Conservation (phyloP, 1,139 yeast genomes). For the Nakaseomyces glabratus region DNA sequence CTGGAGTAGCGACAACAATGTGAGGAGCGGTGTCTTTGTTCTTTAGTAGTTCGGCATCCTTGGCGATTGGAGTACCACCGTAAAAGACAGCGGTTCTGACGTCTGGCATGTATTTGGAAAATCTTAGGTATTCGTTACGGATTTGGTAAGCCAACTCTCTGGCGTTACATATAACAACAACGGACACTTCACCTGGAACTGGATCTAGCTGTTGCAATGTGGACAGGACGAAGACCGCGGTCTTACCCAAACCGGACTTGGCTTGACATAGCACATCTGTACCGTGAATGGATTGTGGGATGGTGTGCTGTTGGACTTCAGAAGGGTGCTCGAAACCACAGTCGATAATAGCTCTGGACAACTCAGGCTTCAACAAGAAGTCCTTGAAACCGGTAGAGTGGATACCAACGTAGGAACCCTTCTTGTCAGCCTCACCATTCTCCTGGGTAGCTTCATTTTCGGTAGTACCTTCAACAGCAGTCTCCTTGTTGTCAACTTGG, state of each 20-base stretch:
- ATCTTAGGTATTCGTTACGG: slow-evolving; percentile 94
- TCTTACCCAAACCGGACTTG: slow-evolving; percentile 98
- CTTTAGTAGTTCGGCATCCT: slow-evolving; percentile 81
- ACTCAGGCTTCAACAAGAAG: slow-evolving; percentile 90
- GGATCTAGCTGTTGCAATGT: slow-evolving; percentile 97
- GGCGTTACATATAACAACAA: slow-evolving; percentile 92
- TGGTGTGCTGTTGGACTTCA: slow-evolving; percentile 98
- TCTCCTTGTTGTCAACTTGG: slow-evolving; percentile 58
- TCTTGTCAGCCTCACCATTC: slow-evolving; percentile 59
- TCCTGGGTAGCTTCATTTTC: slow-evolving; percentile 15
- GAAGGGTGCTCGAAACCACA: slow-evolving; percentile 99
- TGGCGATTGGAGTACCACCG: slow-evolving; percentile 86
- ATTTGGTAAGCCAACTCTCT: slow-evolving; percentile 98
- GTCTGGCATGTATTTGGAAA: slow-evolving; percentile 97
- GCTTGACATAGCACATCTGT: slow-evolving; percentile 98
- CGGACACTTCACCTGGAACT: slow-evolving; percentile 91
- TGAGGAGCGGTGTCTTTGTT: slow-evolving; percentile 94
- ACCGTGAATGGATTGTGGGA: slow-evolving; percentile 96
- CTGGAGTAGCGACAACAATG: slow-evolving; percentile 96
- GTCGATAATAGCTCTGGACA: slow-evolving; percentile 94
- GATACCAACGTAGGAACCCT: slow-evolving; percentile 96
- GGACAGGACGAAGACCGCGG: slow-evolving; percentile 94
- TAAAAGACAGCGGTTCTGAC: slow-evolving; percentile 94
- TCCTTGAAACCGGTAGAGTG: slow-evolving; percentile 99
- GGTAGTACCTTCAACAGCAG: slow-evolving; percentile 33